Evolutionary conservation across 768 basidiomycete genomes (phyloP), one percentile per base, ranked within the genome.

Genomic region (Kwoniella sp.): DNA sequence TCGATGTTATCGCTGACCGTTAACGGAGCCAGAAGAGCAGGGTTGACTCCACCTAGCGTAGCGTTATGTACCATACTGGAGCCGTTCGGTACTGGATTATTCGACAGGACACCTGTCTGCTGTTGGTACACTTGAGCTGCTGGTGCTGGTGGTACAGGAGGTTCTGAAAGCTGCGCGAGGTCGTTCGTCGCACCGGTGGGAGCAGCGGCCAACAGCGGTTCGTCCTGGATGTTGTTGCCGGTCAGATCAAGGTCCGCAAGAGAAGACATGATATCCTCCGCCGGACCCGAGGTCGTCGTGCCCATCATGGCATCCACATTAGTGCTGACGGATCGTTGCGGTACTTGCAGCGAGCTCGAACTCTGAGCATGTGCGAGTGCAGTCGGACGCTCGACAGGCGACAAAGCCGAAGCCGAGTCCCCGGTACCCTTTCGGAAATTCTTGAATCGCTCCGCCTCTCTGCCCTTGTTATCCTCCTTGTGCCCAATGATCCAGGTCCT

Each of bases 401-500:
- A 52, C 12, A 55, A 28, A 20, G 52, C 54, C 2, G 64, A 55
- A 28, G 62, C 48, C 2, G 67, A 68, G 55, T 81, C 30, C 81
- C 81, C 73, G 0, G 71, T 73, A 17, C 68, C 69, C 41, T 87
- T 87, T 28, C 79, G 73, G 70, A 82, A 82, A 29, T 71, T 79
- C 74, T 82, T 77, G 85, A 85, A 81, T 83, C 82, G 86, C 34
- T 86, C 84, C 3, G 85, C 80, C 57, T 89, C 88, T 60, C 89
- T 85, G 41, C 94, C 92, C 62, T 90, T 79, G 73, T 93, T 96
- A 47, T 89, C 87, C 68, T 93, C 92, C 81, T 91, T 93, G n/a
- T 92, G 92, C 4, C 94, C 93, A 70, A 93, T 90, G 61, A 93
- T 83, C 95, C 95, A 97, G 0, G 90, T 93, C 60, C 93, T 85